A percentile compares a stretch with the other conserved stretches of the same genome.
Conservation (phyloP, 1,139 yeast genomes). For the Citeromyces hawaiiensis region DNA sequence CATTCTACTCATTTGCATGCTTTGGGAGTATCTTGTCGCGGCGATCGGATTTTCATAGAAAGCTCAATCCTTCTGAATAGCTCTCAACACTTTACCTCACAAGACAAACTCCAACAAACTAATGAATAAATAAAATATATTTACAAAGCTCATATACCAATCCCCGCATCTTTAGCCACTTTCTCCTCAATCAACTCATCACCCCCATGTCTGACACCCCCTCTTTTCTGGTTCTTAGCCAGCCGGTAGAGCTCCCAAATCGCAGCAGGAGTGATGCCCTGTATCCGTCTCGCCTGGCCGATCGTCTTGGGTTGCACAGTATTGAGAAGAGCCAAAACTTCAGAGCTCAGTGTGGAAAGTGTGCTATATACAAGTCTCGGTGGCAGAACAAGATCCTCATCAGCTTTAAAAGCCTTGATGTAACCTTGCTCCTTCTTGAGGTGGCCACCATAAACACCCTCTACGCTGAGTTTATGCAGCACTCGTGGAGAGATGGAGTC, state of each 20-base stretch:
- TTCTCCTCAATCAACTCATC: slow-evolving; percentile 5
- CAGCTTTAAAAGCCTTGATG: slow-evolving; percentile 69
- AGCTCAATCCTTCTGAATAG: no score
- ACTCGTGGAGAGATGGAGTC: slow-evolving; percentile 35
- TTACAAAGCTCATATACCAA: no score
- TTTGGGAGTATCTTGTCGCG: no score
- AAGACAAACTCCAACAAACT: no score
- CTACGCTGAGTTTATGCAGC: slow-evolving; percentile 52
- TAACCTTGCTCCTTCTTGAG: slow-evolving; percentile 58
- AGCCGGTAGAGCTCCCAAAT: slow-evolving; percentile 48
- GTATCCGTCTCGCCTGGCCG: slow-evolving; percentile 90
- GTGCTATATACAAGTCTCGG: slow-evolving; percentile 42
- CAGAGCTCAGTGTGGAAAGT: slow-evolving; percentile 48
- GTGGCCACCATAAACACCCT: slow-evolving; percentile 77
- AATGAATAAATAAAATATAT: no score
- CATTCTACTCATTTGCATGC: no score
- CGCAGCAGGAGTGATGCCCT: slow-evolving; percentile 88
- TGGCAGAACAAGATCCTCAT: slow-evolving; percentile 65
- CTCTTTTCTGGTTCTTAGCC: slow-evolving; percentile 6
- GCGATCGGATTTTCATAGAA: no score
- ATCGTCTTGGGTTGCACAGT: slow-evolving; percentile 75
- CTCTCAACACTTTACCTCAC: no score
- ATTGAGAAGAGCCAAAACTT: slow-evolving; percentile 59
- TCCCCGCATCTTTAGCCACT: slow-evolving; percentile 3
- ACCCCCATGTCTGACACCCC: slow-evolving; percentile 5